Evolutionary conservation across 805 yeast species (phyloP), one percentile per base, ranked within the genome.

Genomic region (Cephaloascus fragrans): DNA sequence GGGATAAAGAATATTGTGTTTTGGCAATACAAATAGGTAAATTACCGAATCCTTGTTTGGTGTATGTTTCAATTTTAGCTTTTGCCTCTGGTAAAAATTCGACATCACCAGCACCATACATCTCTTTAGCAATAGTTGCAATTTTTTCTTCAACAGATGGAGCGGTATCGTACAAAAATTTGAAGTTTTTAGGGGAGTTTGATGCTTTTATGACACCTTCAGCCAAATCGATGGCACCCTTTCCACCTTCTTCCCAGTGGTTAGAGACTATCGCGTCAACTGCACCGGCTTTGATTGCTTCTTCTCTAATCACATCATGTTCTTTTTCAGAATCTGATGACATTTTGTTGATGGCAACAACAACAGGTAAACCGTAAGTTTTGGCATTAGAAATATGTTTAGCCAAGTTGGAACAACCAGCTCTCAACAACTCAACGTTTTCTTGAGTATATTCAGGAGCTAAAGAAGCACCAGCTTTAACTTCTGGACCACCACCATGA

Each of bases 401-500:
- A 38, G 76, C 81, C 61, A 83, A 71, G 62, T 83, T 83, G 36
- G 82, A 72, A 57, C 83, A 78, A 45, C 94, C 94, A 37, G 66
- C 70, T 49, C 71, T 61, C 50, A 83, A 79, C 51, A 82, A 64
- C 17, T 80, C 87, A 46, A 77, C 68, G 59, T 83, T 78, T 57
- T 83, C 94, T 49, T 71, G 71, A 17, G 77, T 67, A 64, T 83
- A 83, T 55, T 75, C 90, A 26, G 75, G 66, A 44, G 90, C 86
- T 56, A 83, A 69, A 40, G 86, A 69, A 45, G 83, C 83, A 53
- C 93, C 94, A 34, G 94, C 87, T 61, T 82, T 83, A 41, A 83
- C 90, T 51, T 82, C 88, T 37, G 93, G 86, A 38, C 88, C 94
- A 54, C 94, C 94, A 56, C 94, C 94, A 56, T 83, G 94, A 37